Evolutionary conservation across 2,329 filamentous ascomycete species (phyloP).

Genomic region (Monascus ruber): DNA sequence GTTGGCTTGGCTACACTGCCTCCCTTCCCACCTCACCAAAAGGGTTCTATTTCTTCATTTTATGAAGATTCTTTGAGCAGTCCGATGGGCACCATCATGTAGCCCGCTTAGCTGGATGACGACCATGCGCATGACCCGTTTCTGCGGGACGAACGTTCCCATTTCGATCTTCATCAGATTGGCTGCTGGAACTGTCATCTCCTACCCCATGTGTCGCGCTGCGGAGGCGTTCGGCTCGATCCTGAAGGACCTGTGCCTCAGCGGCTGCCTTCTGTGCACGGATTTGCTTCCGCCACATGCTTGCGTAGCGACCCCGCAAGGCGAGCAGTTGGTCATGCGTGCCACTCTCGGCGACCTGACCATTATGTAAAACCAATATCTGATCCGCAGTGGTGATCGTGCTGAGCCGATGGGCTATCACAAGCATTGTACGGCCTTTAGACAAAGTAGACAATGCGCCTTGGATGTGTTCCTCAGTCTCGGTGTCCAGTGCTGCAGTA

Average conservation of each 20-base stretch:
- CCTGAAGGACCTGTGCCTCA: constrained; percentile 41
- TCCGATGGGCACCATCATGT: constrained; percentile 31
- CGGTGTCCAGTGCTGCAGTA: constrained; percentile 79
- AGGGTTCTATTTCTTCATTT: no score
- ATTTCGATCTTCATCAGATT: constrained; percentile 37
- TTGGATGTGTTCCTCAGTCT: constrained; percentile 89
- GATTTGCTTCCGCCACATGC: constrained; percentile 86
- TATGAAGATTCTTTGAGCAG: no score
- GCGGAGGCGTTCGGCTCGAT: constrained; percentile 31
- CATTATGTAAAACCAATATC: constrained; percentile 66
- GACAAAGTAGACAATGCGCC: constrained; percentile 71
- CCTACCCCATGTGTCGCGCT: constrained; percentile 28
- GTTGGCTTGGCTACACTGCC: no score
- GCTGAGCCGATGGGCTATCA: constrained; percentile 84
- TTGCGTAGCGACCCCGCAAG: constrained; percentile 60
- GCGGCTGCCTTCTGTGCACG: constrained; percentile 60
- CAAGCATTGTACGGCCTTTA: constrained; percentile 77
- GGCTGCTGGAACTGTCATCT: constrained; percentile 35
- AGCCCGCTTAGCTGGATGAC: constrained; percentile 53
- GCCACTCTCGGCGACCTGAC: constrained; percentile 65
- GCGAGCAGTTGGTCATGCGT: constrained; percentile 66
- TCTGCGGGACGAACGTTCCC: constrained; percentile 8
- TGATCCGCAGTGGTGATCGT: constrained; percentile 79
- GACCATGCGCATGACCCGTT: constrained; percentile 6
- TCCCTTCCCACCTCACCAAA: no score